Base-by-base conservation (phyloP, 2,329 filamentous ascomycete genomes). In the Ophiostoma ulmi region DNA sequence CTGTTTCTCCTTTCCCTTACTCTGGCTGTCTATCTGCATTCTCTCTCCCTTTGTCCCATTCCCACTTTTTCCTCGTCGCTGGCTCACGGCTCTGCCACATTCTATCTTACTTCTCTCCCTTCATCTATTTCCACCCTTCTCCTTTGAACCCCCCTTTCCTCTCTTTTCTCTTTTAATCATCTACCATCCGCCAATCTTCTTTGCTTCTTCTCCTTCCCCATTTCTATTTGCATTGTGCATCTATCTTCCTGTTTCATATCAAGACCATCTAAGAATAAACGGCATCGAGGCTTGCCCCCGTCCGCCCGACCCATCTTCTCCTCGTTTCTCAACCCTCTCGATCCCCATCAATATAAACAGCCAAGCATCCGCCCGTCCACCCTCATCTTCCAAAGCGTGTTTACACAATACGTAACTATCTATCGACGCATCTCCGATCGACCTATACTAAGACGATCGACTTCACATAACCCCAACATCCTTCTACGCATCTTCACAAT, bases 1-100 rank as follows among this genome's bases (percentile, higher is more conserved):
- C 70, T 70, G 68, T 73, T 67, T 71, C 70, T 68, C 65, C 68
- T 67, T 69, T 52, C 58, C 58, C n/a, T 41, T 31, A 39, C 35
- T 38, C 26, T 22, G 61, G 38, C 58, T 55, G 20, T 55, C 48
- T 55, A n/a, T n/a, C 22, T 22, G 7, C 17, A 10, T 26, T 58
- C 52, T 58, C 52, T 58, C 52, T 58, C 52, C 52, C 52, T 58
- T 58, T 58, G 52, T 58, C n/a, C 22, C 52, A 58, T 26, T 13
- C 52, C 31, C 35, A 38, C 31, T 63, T 63, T 36, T 64, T 35
- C 31, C 61, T 38, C 13, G 48, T 44, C 48, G 48, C 48, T 55
- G 48, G 52, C 52, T 58, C 52, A 58, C 52, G 52, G 22, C 52
- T 58, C 52, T 58, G 52, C 52, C 52, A 35, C 58, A 35, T 35